A percentile compares a stretch with the other conserved stretches of the same genome.
phyloP scores from a whole-genome alignment of 2,329 filamentous ascomycete species.

The Beauveria rudraprayagi region DNA sequence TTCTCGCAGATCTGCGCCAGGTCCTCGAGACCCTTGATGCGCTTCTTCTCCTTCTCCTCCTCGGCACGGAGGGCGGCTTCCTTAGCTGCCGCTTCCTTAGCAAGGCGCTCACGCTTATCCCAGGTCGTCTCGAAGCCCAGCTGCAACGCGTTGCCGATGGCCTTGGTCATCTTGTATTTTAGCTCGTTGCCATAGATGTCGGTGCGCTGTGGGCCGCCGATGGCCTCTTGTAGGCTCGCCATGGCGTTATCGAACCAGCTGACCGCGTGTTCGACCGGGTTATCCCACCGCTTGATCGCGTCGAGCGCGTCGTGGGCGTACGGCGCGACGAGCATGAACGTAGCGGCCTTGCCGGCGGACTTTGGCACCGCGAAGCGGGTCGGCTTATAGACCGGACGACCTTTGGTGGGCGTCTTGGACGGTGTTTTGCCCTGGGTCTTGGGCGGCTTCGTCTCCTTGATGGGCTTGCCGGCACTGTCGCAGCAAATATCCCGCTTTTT shows the following conservation, averaged over 20 bases:
- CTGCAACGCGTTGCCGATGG: neutral
- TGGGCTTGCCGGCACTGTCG: too few species aligned
- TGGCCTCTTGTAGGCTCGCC: neutral
- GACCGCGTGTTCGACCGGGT: slow-evolving; percentile 2
- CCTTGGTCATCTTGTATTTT: neutral
- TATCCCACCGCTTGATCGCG: neutral
- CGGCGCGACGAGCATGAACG: too few species aligned
- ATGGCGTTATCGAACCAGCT: slow-evolving; percentile 7
- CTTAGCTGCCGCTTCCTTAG: neutral
- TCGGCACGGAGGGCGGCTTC: neutral
- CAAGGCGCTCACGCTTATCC: neutral
- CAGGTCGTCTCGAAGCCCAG: neutral
- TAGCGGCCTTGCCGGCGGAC: too few species aligned
- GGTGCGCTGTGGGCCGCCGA: slow-evolving; percentile 2
- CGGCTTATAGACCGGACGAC: too few species aligned
- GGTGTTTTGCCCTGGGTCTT: too few species aligned
- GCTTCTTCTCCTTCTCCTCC: neutral
- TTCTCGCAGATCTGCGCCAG: neutral
- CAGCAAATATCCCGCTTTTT: too few species aligned
- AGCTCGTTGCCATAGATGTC: slow-evolving; percentile 3
- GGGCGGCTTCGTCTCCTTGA: too few species aligned
- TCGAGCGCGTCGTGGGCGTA: too few species aligned
- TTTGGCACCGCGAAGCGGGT: too few species aligned
- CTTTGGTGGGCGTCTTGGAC: too few species aligned
- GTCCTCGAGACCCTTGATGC: neutral